Percentiles rank a stretch among this genome's conserved stretches.
Conservation (phyloP, 1,284 basidiomycete species). For the Pholiota adiposa region DNA sequence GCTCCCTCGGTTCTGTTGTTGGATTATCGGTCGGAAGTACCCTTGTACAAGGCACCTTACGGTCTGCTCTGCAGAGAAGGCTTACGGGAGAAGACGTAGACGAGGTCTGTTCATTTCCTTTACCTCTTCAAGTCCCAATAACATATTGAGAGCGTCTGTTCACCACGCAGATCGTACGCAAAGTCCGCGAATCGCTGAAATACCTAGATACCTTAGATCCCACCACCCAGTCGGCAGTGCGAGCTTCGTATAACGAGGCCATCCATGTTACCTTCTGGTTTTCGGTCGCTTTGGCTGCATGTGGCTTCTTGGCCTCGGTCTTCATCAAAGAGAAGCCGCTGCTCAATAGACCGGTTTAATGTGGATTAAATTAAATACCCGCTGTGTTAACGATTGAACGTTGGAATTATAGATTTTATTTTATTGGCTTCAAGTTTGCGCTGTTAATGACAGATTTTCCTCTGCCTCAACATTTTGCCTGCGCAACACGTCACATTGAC, state of each 20-base stretch:
- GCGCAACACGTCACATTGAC: no score
- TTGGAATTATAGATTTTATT: not conserved
- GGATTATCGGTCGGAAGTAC: constrained; percentile 60
- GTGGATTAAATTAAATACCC: not conserved
- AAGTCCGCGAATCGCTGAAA: constrained; percentile 57
- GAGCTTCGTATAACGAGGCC: constrained; percentile 51
- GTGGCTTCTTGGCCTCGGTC: constrained; percentile 45
- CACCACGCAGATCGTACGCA: constrained; percentile 49
- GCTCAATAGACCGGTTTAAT: not conserved
- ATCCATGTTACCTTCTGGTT: constrained; percentile 54
- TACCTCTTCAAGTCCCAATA: not conserved
- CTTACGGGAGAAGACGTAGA: constrained; percentile 51
- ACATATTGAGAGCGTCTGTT: not conserved
- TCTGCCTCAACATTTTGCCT: no score
- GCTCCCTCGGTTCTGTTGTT: constrained; percentile 62
- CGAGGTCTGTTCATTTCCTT: constrained; percentile 39
- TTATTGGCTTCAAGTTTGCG: no score
- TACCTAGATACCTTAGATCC: constrained; percentile 56
- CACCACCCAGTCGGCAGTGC: constrained; percentile 44
- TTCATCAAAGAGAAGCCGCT: constrained; percentile 55
- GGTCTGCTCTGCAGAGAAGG: constrained; percentile 43
- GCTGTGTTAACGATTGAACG: not conserved
- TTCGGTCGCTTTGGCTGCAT: constrained; percentile 41
- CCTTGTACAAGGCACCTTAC: constrained; percentile 53
- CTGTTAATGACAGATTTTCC: no score